Percentiles rank a stretch among this genome's conserved stretches.
These are phyloP conservation scores for Xylaria sp. DNA, from an alignment of 2,329 filamentous ascomycete genomes.

Conservation along the genomic window DNA sequence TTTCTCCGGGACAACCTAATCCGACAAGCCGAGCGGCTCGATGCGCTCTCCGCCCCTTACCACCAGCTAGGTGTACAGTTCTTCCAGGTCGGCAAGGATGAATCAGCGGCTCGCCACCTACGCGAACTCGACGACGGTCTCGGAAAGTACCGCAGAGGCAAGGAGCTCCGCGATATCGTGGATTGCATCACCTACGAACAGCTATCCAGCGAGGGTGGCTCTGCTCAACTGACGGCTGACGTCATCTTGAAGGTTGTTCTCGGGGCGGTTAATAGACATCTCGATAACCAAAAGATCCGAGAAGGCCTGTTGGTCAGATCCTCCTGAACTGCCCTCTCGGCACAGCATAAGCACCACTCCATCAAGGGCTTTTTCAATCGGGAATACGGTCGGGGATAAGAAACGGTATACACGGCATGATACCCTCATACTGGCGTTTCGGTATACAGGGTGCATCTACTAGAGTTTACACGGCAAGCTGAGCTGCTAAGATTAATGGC, in stretches of 20 bases:
- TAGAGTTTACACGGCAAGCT: neutral
- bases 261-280: constrained; percentile 75
- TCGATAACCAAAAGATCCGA: constrained; percentile 60
- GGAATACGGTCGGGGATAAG: neutral
- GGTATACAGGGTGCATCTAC: neutral
- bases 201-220: constrained; percentile 1
- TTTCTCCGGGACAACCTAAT: constrained; percentile 70
- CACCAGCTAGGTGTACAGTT: constrained; percentile 95
- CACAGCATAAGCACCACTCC: neutral
- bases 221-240: constrained; percentile 26
- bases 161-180: constrained; percentile 82
- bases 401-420: neutral
- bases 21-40: constrained; percentile 73
- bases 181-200: constrained; percentile 71
- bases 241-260: constrained; percentile 78
- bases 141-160: constrained; percentile 38
- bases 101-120: constrained; percentile 71
- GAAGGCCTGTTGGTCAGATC: constrained; percentile 25
- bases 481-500: neutral
- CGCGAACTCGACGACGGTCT: constrained; percentile 75
- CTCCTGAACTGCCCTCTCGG: neutral
- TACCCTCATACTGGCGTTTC: constrained; percentile 12
- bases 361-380: neutral
- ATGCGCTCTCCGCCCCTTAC: constrained; percentile 73
- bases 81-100: constrained; percentile 88